These are phyloP conservation scores for Phytophthora megakarya DNA, from an alignment of 352 stramenopile species.

Conservation along the genomic window DNA sequence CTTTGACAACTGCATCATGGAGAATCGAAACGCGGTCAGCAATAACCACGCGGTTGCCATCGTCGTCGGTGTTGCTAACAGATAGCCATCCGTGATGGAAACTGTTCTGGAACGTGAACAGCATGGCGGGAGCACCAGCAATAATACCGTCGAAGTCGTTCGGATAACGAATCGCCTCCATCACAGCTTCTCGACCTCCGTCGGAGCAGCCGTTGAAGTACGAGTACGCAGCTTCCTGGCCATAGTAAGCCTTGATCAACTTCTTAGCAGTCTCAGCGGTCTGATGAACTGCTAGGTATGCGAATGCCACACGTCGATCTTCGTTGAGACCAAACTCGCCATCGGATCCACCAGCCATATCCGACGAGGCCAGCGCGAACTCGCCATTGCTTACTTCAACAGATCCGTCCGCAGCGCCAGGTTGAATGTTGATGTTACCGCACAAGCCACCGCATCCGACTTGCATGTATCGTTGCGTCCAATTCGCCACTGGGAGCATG, in stretches of 20 bases:
- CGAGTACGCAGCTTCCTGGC: slow-evolving; percentile 39
- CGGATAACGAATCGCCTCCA: slow-evolving; percentile 46
- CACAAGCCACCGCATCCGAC: slow-evolving; percentile 47
- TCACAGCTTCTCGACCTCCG: slow-evolving; percentile 45
- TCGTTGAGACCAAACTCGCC: slow-evolving; percentile 43
- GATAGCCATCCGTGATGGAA: slow-evolving; percentile 50
- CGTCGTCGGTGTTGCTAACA: slow-evolving; percentile 36
- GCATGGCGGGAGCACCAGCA: slow-evolving; percentile 42
- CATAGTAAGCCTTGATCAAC: slow-evolving; percentile 48
- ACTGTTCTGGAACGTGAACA: slow-evolving; percentile 51
- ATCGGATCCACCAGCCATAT: slow-evolving; percentile 40
- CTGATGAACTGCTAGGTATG: slow-evolving; percentile 46
- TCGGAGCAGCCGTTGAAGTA: slow-evolving; percentile 58
- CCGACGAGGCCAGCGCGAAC: slow-evolving; percentile 36
- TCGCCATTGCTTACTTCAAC: slow-evolving; percentile 33
- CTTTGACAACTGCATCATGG: slow-evolving; percentile 42
- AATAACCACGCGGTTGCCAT: slow-evolving; percentile 35
- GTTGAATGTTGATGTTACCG: slow-evolving; percentile 33
- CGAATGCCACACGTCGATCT: slow-evolving; percentile 38
- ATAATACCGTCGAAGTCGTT: slow-evolving; percentile 52
- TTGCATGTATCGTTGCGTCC: slow-evolving; percentile 53
- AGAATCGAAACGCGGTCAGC: slow-evolving; percentile 36
- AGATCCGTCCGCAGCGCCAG: slow-evolving; percentile 35
- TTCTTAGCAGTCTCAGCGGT: slow-evolving; percentile 43
- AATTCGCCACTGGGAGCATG: slow-evolving; percentile 41